Evolutionary conservation across 169 alveolate genomes (phyloP).

Genomic region (Cryptosporidium andersoni): DNA sequence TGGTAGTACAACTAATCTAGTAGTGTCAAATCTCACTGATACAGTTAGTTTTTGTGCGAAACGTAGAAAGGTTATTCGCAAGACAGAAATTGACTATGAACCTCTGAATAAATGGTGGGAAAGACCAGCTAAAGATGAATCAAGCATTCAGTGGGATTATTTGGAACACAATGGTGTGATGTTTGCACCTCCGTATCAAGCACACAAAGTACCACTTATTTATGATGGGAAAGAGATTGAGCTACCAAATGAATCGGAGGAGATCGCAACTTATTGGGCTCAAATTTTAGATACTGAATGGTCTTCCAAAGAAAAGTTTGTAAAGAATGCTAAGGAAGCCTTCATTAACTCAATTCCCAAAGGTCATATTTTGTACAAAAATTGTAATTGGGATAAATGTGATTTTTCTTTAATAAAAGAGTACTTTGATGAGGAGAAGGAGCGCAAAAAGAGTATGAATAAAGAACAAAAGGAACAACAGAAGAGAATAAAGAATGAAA

Average conservation of each 20-base stretch:
- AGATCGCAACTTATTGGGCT: conserved; percentile 97
- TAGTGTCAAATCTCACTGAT: no score
- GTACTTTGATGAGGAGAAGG: conserved; percentile 44
- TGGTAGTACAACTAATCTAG: no score
- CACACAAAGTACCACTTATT: conserved; percentile 82
- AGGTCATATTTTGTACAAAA: conserved; percentile 78
- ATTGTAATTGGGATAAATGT: conserved; percentile 70
- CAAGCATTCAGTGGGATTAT: conserved; percentile 83
- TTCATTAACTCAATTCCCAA: conserved; percentile 81
- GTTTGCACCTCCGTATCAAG: conserved; percentile 88
- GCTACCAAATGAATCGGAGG: conserved; percentile 95
- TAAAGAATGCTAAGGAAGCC: conserved; percentile 89
- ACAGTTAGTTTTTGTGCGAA: neutral
- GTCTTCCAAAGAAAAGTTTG: conserved; percentile 89
- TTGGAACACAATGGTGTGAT: conserved; percentile 90
- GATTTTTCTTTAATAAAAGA: conserved; percentile 39
- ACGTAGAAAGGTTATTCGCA: conserved; percentile 55
- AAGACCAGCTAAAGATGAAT: conserved; percentile 76
- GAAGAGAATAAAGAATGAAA: conserved; percentile 12
- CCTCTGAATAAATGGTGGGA: conserved; percentile 90
- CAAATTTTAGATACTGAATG: conserved; percentile 91
- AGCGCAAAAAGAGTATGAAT: conserved; percentile 47
- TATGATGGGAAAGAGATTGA: conserved; percentile 87
- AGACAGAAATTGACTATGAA: conserved; percentile 75
- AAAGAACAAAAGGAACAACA: conserved; percentile 46